Evolutionary conservation across 106 monocot species (phyloP).

Genomic region (Apostasia shenzhenica): DNA sequence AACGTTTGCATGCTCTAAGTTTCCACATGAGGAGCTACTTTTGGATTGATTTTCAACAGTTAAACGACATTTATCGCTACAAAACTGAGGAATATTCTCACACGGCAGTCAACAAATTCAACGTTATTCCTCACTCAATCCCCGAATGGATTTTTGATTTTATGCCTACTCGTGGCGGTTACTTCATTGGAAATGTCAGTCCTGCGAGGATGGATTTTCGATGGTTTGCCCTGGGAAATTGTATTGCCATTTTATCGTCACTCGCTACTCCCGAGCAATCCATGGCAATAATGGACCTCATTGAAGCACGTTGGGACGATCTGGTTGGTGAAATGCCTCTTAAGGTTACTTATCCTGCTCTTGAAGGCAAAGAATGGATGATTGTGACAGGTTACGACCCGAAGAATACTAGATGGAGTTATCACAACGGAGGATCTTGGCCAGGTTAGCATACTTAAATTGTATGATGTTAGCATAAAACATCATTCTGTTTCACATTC

Average conservation of each 20-base stretch:
- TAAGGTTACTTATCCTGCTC: slow-evolving; percentile 33
- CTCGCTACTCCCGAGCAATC: slow-evolving; percentile 48
- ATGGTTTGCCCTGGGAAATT: slow-evolving; percentile 46
- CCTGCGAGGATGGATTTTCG: slow-evolving; percentile 50
- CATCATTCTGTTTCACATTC: too few relatives aligned
- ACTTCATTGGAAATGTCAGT: slow-evolving; percentile 45
- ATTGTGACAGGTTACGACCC: slow-evolving; percentile 43
- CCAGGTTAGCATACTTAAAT: slow-evolving; percentile 24
- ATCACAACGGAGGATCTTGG: slow-evolving; percentile 50
- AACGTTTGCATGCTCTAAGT: slow-evolving; percentile 44
- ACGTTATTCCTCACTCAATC: slow-evolving; percentile 42
- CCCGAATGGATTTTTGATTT: slow-evolving; percentile 53
- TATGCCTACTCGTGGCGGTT: slow-evolving; percentile 42
- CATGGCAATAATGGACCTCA: slow-evolving; percentile 49
- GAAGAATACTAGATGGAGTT: slow-evolving; percentile 52
- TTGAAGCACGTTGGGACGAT: slow-evolving; percentile 48
- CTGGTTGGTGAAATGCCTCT: slow-evolving; percentile 46
- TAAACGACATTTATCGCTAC: slow-evolving; percentile 44
- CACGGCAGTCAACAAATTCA: slow-evolving; percentile 48
- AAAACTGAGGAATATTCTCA: slow-evolving; percentile 55
- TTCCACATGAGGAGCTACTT: slow-evolving; percentile 51
- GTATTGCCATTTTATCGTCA: slow-evolving; percentile 46
- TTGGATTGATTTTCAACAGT: slow-evolving; percentile 46
- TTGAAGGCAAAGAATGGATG: slow-evolving; percentile 40
- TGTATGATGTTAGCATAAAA: not conserved